These are phyloP conservation scores for Cucumis hystrix DNA, from an alignment of 306 rosid genomes.

Conservation along the genomic window DNA sequence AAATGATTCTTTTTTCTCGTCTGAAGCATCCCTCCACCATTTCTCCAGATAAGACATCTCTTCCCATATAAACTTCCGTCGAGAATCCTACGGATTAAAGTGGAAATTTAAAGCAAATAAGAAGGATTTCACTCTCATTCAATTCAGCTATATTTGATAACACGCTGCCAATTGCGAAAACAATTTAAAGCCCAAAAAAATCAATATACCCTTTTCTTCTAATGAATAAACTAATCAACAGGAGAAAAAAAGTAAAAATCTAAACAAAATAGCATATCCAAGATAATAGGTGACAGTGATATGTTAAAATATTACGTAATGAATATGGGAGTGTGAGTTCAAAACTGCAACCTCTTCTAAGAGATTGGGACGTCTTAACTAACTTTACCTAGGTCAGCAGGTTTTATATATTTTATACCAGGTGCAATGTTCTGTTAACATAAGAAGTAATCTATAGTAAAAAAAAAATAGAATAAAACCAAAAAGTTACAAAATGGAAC, in stretches of 20 bases:
- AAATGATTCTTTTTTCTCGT: slow-evolving; percentile 48
- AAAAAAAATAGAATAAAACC: background rate
- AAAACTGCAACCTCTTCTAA: background rate
- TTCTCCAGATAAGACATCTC: slow-evolving; percentile 98
- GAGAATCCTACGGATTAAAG: slow-evolving; percentile 43
- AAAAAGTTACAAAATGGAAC: background rate
- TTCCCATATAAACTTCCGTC: slow-evolving; percentile 98
- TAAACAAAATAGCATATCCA: background rate
- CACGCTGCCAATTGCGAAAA: background rate
- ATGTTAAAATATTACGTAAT: background rate
- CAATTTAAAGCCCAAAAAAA: background rate
- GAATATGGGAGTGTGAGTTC: background rate
- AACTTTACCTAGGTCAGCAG: background rate
- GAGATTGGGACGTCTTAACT: background rate
- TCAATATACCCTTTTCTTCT: background rate
- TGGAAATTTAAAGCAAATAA: background rate
- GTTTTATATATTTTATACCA: background rate
- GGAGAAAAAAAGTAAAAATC: background rate
- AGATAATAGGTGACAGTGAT: background rate
- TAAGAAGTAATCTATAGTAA: background rate
- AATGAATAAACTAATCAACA: background rate
- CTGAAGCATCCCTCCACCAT: slow-evolving; percentile 95
- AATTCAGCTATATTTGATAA: background rate
- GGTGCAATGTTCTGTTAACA: background rate
- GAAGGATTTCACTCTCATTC: slow-evolving; percentile 1